phyloP scores from a whole-genome alignment of 2,329 filamentous ascomycete genomes.

The Hansfordia pulvinata region DNA sequence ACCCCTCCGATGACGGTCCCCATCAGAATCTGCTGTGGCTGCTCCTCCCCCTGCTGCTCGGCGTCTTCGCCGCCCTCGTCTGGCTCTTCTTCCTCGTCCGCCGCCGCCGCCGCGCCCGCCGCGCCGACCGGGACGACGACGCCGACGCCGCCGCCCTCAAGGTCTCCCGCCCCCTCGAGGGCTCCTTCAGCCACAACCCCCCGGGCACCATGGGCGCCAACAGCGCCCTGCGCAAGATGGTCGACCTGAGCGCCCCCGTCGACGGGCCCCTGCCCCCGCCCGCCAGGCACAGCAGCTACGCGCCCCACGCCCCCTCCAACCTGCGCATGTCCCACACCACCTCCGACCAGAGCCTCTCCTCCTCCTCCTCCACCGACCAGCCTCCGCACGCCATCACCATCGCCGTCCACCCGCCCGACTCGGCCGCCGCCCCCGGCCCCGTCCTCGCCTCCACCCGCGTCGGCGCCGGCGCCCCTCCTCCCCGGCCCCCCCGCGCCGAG shows the following conservation, averaged over 20 bases:
- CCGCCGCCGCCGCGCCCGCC: too few relatives aligned
- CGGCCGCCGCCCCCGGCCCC: too few relatives aligned
- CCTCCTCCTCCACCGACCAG: too few relatives aligned
- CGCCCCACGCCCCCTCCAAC: slow-evolving; percentile 5
- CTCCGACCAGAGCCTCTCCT: slow-evolving; percentile 5
- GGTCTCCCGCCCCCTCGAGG: too few relatives aligned
- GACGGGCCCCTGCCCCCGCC: slow-evolving; percentile 1
- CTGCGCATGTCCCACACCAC: slow-evolving; percentile 4
- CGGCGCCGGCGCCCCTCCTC: too few relatives aligned
- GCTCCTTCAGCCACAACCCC: too few relatives aligned
- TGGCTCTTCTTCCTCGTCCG: slow-evolving; percentile 10
- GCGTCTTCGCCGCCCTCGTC: slow-evolving; percentile 8
- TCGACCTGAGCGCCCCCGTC: slow-evolving; percentile 8
- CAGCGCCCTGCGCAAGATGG: slow-evolving; percentile 6
- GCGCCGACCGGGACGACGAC: too few relatives aligned
- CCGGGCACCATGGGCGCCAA: slow-evolving; percentile 7
- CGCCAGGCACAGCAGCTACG: slow-evolving; percentile 1
- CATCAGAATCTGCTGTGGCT: slow-evolving; percentile 11
- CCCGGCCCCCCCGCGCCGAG: too few relatives aligned
- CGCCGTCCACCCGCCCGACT: slow-evolving; percentile 6
- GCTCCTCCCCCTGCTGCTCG: slow-evolving; percentile 12
- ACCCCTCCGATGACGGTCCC: slow-evolving; percentile 8
- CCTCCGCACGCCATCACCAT: slow-evolving; percentile 10
- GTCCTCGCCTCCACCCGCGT: too few relatives aligned
- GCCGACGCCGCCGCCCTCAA: too few relatives aligned